Percentiles rank a stretch among this genome's conserved stretches.
Evolutionary conservation across 2,329 filamentous ascomycete species (phyloP).

Genomic region (Penicillium brasilianum): DNA sequence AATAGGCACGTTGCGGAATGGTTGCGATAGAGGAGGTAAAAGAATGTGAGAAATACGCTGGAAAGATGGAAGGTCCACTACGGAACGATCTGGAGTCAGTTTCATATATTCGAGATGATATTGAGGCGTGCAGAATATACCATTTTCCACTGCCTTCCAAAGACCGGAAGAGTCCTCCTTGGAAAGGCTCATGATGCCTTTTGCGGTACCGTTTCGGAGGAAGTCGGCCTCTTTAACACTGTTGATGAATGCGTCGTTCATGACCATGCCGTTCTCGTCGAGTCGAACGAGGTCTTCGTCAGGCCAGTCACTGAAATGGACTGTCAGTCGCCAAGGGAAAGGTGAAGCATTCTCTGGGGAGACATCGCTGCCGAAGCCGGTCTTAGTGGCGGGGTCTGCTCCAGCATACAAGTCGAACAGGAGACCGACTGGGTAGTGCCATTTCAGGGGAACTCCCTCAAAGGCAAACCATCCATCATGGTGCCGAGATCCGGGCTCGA

Average conservation of each 20-base stretch:
- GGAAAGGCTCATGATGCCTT: conserved; percentile 86
- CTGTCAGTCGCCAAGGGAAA: conserved; percentile 66
- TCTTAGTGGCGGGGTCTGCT: conserved; percentile 50
- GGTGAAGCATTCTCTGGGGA: conserved; percentile 25
- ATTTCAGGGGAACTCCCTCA: conserved; percentile 71
- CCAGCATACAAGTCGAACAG: conserved; percentile 72
- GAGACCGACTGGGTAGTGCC: conserved; percentile 72
- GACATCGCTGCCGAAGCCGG: conserved; percentile 26
- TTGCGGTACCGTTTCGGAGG: conserved; percentile 82
- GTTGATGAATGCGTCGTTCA: conserved; percentile 71
- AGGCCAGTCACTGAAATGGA: conserved; percentile 66
- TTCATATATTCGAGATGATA: background rate
- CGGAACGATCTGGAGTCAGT: background rate
- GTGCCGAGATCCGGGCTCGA: conserved; percentile 59
- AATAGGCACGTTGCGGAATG: conserved; percentile 82
- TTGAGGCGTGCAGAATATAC: conserved; percentile 48
- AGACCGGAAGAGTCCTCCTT: conserved; percentile 81
- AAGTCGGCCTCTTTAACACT: conserved; percentile 83
- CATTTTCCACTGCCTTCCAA: conserved; percentile 79
- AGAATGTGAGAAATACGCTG: conserved; percentile 78
- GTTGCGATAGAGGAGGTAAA: conserved; percentile 67
- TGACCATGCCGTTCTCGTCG: conserved; percentile 59
- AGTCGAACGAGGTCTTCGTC: conserved; percentile 63
- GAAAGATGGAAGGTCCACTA: conserved; percentile 75
- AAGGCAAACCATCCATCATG: conserved; percentile 68